Evolutionary conservation across 805 yeast species (phyloP).

Genomic region (Martiniozyma abietophila): DNA sequence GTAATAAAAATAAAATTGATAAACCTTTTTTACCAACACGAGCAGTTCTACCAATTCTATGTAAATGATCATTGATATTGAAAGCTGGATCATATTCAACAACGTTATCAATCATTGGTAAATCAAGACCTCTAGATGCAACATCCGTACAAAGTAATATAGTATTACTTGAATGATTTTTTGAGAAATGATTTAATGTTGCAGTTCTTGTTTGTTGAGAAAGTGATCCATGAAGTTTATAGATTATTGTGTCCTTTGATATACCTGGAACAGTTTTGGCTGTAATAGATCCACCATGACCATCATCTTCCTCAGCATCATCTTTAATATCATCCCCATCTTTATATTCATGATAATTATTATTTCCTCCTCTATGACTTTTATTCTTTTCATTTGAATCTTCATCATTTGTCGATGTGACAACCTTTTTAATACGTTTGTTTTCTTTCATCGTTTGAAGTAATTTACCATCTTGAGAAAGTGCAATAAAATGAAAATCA

Average conservation of each 20-base stretch:
- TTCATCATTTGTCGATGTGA: constrained; percentile 16
- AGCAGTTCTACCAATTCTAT: constrained; percentile 96
- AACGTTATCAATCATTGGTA: constrained; percentile 78
- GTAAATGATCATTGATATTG: constrained; percentile 88
- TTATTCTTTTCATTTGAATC: constrained; percentile 7
- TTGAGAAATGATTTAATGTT: constrained; percentile 57
- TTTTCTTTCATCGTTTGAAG: constrained; percentile 14
- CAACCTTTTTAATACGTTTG: constrained; percentile 4
- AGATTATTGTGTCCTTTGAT: constrained; percentile 35
- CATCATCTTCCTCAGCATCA: constrained; percentile 6
- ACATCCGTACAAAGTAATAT: constrained; percentile 93
- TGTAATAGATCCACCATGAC: constrained; percentile 23
- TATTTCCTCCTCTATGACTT: constrained; percentile 1
- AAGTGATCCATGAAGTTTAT: constrained; percentile 84
- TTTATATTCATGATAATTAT: constrained; percentile 5
- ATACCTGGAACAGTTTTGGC: constrained; percentile 47
- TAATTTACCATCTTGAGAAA: constrained; percentile 49
- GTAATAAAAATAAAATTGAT: constrained; percentile 70
- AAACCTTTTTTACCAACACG: constrained; percentile 88
- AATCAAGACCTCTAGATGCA: constrained; percentile 92
- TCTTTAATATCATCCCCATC: constrained; percentile 12
- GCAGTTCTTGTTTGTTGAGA: constrained; percentile 76
- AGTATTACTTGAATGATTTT: constrained; percentile 32
- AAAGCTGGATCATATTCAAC: constrained; percentile 95
- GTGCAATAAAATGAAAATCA: constrained; percentile 75